A percentile compares a stretch with the other conserved stretches of the same genome.
Conservation (phyloP, 2,329 filamentous ascomycete species). For the Shiraia bambusicola region DNA sequence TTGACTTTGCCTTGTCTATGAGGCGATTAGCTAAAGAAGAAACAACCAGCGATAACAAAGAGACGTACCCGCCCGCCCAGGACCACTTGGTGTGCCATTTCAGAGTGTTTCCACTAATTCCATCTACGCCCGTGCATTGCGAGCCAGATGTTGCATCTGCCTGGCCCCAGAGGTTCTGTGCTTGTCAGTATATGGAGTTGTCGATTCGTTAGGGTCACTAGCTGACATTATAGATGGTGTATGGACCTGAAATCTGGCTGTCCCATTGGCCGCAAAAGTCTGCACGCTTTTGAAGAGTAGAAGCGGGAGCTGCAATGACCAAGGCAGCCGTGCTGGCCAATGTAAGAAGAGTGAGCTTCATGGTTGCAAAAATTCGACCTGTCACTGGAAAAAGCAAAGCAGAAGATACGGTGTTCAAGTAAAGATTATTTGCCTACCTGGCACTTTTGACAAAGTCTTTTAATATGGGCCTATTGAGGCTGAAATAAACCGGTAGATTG, state of each 20-base stretch:
- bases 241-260: slow-evolving; percentile 25
- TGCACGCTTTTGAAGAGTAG: slow-evolving; percentile 33
- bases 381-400: background rate
- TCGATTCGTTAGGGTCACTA: no score
- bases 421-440: no score
- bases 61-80: slow-evolving; percentile 45
- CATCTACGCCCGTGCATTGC: slow-evolving; percentile 50
- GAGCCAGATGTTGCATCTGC: slow-evolving; percentile 45
- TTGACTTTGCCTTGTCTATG: slow-evolving; percentile 41
- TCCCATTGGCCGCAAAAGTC: slow-evolving; percentile 41
- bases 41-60: background rate
- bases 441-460: no score
- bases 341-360: slow-evolving; percentile 33
- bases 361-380: slow-evolving; percentile 10
- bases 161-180: slow-evolving; percentile 48
- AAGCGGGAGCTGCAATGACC: slow-evolving; percentile 30
- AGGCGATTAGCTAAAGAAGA: slow-evolving; percentile 3
- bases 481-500: no score
- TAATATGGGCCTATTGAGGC: no score
- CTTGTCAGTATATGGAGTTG: background rate
- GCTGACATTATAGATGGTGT: slow-evolving; percentile 37
- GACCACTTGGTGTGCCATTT: slow-evolving; percentile 50
- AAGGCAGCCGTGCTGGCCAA: slow-evolving; percentile 31
- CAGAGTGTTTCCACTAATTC: slow-evolving; percentile 41
- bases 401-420: background rate